Evolutionary conservation across 1,284 basidiomycete genomes (phyloP).

Genomic region (Malassezia vespertilionis): DNA sequence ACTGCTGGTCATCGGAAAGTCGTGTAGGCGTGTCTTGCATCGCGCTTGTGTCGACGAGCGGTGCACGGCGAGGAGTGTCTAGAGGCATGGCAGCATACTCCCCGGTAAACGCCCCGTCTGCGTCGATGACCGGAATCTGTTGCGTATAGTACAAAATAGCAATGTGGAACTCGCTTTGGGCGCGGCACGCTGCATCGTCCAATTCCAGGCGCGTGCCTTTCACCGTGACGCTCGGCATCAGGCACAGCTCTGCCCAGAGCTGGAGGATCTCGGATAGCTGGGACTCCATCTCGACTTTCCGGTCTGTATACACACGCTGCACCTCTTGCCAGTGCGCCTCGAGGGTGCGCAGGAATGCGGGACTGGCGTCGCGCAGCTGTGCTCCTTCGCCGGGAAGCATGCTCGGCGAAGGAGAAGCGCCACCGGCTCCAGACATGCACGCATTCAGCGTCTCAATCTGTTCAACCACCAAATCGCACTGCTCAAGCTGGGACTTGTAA

Average conservation of each 20-base stretch:
- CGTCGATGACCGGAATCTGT: slow-evolving; percentile 24
- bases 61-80: too few species aligned
- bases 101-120: slow-evolving; percentile 24
- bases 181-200: slow-evolving; percentile 14
- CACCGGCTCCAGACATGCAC: slow-evolving; percentile 15
- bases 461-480: slow-evolving; percentile 1
- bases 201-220: slow-evolving; percentile 11
- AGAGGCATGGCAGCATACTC: slow-evolving; percentile 24
- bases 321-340: slow-evolving; percentile 30
- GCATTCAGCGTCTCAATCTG: slow-evolving; percentile 7
- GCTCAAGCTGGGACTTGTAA: slow-evolving; percentile 13
- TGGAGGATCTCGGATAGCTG: slow-evolving; percentile 32
- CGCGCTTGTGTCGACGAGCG: background rate
- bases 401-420: background rate
- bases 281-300: slow-evolving; percentile 26
- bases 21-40: background rate
- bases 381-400: background rate
- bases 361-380: slow-evolving; percentile 24
- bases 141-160: slow-evolving; percentile 30
- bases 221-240: slow-evolving; percentile 24
- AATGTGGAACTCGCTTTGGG: slow-evolving; percentile 21
- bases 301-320: slow-evolving; percentile 26
- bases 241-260: slow-evolving; percentile 38
- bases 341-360: slow-evolving; percentile 18
- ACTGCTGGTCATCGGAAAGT: slow-evolving; percentile 11